A percentile compares a stretch with the other conserved stretches of the same genome.
Evolutionary conservation across 345 rosid species (phyloP).

Genomic region (Viola odorata): DNA sequence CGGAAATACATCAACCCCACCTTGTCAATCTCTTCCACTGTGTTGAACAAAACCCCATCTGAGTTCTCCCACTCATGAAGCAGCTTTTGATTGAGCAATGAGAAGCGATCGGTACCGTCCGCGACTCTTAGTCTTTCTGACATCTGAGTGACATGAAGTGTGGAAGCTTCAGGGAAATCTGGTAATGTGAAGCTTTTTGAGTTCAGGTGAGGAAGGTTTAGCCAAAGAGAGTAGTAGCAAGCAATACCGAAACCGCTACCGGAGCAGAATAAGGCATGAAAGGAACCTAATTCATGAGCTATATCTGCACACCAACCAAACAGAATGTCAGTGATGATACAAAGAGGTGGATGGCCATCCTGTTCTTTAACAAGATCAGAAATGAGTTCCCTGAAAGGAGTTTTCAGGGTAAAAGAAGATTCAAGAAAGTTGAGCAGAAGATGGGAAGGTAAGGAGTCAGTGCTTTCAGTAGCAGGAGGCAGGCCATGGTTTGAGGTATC

Average conservation of each 20-base stretch:
- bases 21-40: slow-evolving; percentile 3
- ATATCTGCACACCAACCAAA: slow-evolving; percentile 4
- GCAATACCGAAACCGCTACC: slow-evolving; percentile 3
- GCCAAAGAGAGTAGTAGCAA: slow-evolving; percentile 13
- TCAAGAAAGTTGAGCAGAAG: background rate
- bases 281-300: background rate
- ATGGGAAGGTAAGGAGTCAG: background rate
- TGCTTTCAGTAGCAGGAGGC: slow-evolving; percentile 10
- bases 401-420: background rate
- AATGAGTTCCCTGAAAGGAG: background rate
- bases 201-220: background rate
- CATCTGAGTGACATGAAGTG: background rate
- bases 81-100: background rate
- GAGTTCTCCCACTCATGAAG: background rate
- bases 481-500: slow-evolving; percentile 12
- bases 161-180: background rate
- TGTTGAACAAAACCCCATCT: slow-evolving; percentile 5
- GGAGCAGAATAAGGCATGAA: slow-evolving; percentile 2
- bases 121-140: background rate
- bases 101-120: background rate
- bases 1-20: slow-evolving; percentile 4
- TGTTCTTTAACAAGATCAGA: background rate
- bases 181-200: background rate
- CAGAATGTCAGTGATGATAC: slow-evolving; percentile 8
- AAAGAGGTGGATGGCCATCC: slow-evolving; percentile 1